Evolutionary conservation across 179 eudicot genomes (phyloP).

Genomic region (Camellia oleifera): DNA sequence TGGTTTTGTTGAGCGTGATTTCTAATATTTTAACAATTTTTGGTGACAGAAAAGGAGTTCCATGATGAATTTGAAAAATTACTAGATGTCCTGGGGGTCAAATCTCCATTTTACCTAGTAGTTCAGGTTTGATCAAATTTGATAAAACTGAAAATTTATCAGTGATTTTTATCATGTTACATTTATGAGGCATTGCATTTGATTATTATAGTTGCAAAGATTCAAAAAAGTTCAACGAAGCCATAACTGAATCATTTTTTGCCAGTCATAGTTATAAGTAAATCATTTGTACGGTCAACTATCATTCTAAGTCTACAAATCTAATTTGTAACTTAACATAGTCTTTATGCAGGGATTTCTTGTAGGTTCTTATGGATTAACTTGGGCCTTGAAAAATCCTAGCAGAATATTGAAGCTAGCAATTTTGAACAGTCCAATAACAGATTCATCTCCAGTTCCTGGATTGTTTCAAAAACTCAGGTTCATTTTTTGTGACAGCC

Average conservation of each 20-base stretch:
- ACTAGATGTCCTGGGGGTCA: conserved; percentile 63
- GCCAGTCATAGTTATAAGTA: not conserved
- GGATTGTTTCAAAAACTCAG: conserved; percentile 97
- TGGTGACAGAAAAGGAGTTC: conserved; percentile 85
- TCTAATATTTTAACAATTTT: conserved; percentile 21
- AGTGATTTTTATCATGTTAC: not conserved
- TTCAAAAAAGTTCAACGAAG: not conserved
- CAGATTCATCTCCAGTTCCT: conserved; percentile 85
- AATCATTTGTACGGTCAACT: not conserved
- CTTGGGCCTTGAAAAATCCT: conserved; percentile 94
- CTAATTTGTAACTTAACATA: not conserved
- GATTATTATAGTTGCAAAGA: not conserved
- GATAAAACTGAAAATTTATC: not conserved
- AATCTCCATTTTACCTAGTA: conserved; percentile 72
- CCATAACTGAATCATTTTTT: not conserved
- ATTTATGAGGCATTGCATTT: not conserved
- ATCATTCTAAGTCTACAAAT: not conserved
- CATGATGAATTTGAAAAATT: conserved; percentile 79
- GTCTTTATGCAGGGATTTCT: conserved; percentile 73
- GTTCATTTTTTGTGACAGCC: conserved; percentile 29
- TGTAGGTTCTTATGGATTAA: conserved; percentile 96
- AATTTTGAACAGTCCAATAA: conserved; percentile 83
- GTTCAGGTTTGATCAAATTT: conserved; percentile 63
- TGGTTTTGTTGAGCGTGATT: not conserved
- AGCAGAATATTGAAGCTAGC: conserved; percentile 70